Percentiles rank a stretch among this genome's conserved stretches.
These are phyloP conservation scores for Loxodes magnus DNA, from an alignment of 73 alveolate species.

Conservation along the genomic window DNA sequence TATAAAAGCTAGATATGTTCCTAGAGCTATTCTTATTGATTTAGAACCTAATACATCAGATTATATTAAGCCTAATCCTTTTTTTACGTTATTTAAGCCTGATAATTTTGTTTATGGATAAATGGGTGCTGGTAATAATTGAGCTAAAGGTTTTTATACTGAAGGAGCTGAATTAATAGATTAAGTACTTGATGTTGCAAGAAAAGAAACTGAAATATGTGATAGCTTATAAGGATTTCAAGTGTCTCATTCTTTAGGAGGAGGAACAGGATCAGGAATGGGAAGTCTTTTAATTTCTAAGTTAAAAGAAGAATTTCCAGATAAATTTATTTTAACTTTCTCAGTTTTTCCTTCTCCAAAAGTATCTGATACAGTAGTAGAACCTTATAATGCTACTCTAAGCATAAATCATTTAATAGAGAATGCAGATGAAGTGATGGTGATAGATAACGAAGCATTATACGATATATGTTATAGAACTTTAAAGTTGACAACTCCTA, in stretches of 20 bases:
- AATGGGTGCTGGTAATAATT: slow-evolving; percentile 95
- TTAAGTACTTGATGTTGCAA: slow-evolving; percentile 81
- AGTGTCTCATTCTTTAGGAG: slow-evolving; percentile 84
- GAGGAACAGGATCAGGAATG: slow-evolving; percentile 96
- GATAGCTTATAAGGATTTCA: slow-evolving; percentile 91
- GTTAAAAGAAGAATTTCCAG: slow-evolving; percentile 89
- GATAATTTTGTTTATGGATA: slow-evolving; percentile 98
- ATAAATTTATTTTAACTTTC: slow-evolving; percentile 88
- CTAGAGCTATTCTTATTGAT: slow-evolving; percentile 96
- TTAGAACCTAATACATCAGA: slow-evolving; percentile 98
- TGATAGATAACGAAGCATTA: slow-evolving; percentile 96
- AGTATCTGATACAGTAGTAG: slow-evolving; percentile 83
- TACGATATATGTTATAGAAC: slow-evolving; percentile 98
- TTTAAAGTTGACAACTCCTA: slow-evolving; percentile 92
- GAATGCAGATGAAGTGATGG: slow-evolving; percentile 94
- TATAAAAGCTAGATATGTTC: slow-evolving; percentile 95
- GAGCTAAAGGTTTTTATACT: slow-evolving; percentile 99
- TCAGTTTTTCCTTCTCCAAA: slow-evolving; percentile 88
- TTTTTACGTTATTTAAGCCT: slow-evolving; percentile 98
- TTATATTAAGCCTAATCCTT: slow-evolving; percentile 96
- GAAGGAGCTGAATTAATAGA: slow-evolving; percentile 94
- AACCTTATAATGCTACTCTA: slow-evolving; percentile 95
- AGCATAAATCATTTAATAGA: slow-evolving; percentile 91
- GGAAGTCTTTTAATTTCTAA: slow-evolving; percentile 91
- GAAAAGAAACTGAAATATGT: slow-evolving; percentile 91